Evolutionary conservation across 2,329 filamentous ascomycete species (phyloP), one percentile per base, ranked within the genome.

Genomic region (Diaporthe sp.): DNA sequence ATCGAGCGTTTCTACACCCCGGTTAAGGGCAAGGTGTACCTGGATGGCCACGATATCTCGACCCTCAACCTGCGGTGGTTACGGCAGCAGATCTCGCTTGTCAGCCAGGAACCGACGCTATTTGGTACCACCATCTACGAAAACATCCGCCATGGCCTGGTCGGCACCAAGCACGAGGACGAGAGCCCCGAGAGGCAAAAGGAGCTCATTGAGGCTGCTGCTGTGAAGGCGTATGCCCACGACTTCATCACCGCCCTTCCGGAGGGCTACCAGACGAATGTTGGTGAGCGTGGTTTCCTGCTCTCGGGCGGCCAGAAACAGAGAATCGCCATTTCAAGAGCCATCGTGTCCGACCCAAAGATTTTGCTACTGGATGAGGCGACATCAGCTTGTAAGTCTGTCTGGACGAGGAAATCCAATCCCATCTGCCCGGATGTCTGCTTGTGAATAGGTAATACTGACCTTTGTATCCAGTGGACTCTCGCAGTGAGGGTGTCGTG

Each of bases 261-360:
- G 0, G 94, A 98, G 78, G 94, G 94, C 2, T 98, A 98, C 79
- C 91, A 98, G 77, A 98, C 97, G 0, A 92, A 97, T 77, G 96
- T 98, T n/a, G 97, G 97, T 73, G 95, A 98, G 83, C 93, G 96
- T 76, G 97, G 97, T 13, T 97, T 98, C 81, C 85, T 98, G 70
- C 88, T 99, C 12, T 97, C 94, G 72, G 97, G 97, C 82, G 97
- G 97, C 47, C 97, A 99, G 84, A 98, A 98, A 83, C 97, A 98
- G 84, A 94, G 97, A 78, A 97, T 98, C 80, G 96, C 96, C 17
- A 98, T 98, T 83, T 95, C 96, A 10, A 90, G 95, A 80, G 96
- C 96, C 51, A 91, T 98, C 73, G 94, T 98, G 39, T 96, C 94
- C 25, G 94, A 98, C 79, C 96, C 96, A 0, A 97, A 96, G 85